Evolutionary conservation across 768 basidiomycete genomes (phyloP).

Genomic region (Mycena crocata): DNA sequence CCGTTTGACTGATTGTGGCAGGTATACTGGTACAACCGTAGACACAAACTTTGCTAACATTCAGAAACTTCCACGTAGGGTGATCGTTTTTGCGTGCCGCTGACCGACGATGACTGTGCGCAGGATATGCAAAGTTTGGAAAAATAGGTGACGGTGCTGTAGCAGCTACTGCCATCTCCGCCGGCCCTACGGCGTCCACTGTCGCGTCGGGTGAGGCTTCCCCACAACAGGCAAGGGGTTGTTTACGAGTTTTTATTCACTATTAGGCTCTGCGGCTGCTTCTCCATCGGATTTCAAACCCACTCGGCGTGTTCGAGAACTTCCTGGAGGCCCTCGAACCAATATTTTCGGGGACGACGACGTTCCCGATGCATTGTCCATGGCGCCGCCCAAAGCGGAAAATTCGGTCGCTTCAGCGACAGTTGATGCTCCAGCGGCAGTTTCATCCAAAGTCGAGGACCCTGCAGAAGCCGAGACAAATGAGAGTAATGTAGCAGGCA

Average conservation of each 20-base stretch:
- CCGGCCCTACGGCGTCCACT: conserved; percentile 25
- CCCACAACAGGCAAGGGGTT: conserved; percentile 2
- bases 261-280: conserved; percentile 26
- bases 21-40: conserved; percentile 70
- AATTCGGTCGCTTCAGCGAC: background rate
- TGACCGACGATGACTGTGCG: background rate
- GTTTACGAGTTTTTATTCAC: conserved; percentile 4
- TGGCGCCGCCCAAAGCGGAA: conserved; percentile 58
- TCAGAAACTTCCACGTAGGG: conserved; percentile 78
- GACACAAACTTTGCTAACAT: conserved; percentile 83
- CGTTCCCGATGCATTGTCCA: conserved; percentile 68
- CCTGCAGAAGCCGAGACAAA: conserved; percentile 30
- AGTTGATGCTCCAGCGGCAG: background rate
- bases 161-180: conserved; percentile 26
- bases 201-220: conserved; percentile 15
- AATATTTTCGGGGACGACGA: conserved; percentile 62
- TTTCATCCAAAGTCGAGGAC: conserved; percentile 2
- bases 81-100: conserved; percentile 2
- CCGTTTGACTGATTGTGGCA: background rate
- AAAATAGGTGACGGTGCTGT: conserved; percentile 51
- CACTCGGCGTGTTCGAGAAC: conserved; percentile 66
- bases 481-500: conserved; percentile 35
- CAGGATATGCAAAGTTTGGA: conserved; percentile 81
- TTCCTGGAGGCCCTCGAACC: conserved; percentile 63
- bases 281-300: conserved; percentile 58